These are phyloP conservation scores for Colletotrichum agaves DNA, from an alignment of 2,329 filamentous ascomycete genomes.

Conservation along the genomic window DNA sequence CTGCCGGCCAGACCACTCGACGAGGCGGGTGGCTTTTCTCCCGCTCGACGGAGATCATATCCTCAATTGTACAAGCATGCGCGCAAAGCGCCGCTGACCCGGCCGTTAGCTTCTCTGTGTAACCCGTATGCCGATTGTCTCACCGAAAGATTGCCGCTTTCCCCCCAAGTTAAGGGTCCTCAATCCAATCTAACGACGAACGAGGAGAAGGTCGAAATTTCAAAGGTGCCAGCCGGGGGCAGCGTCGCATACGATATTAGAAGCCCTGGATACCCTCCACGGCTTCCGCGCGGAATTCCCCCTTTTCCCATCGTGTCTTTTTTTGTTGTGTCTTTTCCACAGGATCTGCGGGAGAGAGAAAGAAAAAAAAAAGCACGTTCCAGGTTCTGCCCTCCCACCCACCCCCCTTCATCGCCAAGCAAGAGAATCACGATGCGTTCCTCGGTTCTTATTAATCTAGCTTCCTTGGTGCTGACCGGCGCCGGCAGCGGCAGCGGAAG, in stretches of 20 bases:
- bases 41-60: constrained; percentile 16
- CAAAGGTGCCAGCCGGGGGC: background rate
- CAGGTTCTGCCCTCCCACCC: constrained; percentile 5
- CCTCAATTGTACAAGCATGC: constrained; percentile 6
- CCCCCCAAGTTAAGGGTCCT: background rate
- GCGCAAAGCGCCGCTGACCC: background rate
- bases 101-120: background rate
- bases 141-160: constrained; percentile 9
- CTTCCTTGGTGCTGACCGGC: constrained; percentile 16
- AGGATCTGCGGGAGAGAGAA: background rate
- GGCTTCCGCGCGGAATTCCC: constrained; percentile 10
- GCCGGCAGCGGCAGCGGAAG: background rate
- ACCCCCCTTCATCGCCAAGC: constrained; percentile 10
- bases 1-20: background rate
- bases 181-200: background rate
- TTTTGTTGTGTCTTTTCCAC: background rate
- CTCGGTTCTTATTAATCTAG: constrained; percentile 18
- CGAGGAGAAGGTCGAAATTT: background rate
- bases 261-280: background rate
- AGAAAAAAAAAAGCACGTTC: background rate
- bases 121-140: background rate
- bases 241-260: constrained; percentile 25
- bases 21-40: background rate
- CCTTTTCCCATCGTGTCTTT: constrained; percentile 6
- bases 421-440: constrained; percentile 14